Evolutionary conservation across 1,139 yeast species (phyloP), one percentile per base, ranked within the genome.

Genomic region (Yamadazyma sp.): DNA sequence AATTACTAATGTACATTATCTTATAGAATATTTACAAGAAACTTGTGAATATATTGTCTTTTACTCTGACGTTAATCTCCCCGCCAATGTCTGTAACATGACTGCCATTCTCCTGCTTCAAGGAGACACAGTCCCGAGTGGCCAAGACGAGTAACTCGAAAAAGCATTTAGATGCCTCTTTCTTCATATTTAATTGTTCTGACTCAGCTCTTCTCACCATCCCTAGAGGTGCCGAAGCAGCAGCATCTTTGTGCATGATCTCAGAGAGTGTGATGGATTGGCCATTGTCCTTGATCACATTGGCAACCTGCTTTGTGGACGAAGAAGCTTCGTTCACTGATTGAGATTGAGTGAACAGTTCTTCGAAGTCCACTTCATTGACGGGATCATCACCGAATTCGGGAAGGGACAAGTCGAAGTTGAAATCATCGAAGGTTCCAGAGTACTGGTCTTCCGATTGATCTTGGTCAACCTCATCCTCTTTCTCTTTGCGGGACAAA

Each of bases 141-240:
- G 96, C 95, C 47, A 89, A 67, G 1, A 88, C 92, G 52, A 91
- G 69, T 57, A 89, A 61, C 56, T 89, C 95, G 55, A 89, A 88
- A 61, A 89, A 89, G 47, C 87, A 77, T 53, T 79, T 77, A 8
- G 89, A 77, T 1, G 91, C 92, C 50, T 83, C 82, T 46, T 69
- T 69, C 50, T 75, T 77, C 34, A 73, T 69, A 42, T 69, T 66
- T 7, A 66, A 46, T 17, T 41, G 54, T n/a, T 48, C 48, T 2
- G 48, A 33, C 1, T 46, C 46, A 1, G 47, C 42, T 36, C 53
- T 54, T 35, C 46, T 51, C 2, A 47, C 49, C 2, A 51, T 34
- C 3, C 74, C 73, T 23, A 69, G 55, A 11, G 75, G 74, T 16
- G 42, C 40, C 2, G 44, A 50, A 4, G 40, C 42, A 5, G 47